Evolutionary conservation across 331 rosid species (phyloP).

Genomic region (Telfairia occidentalis): DNA sequence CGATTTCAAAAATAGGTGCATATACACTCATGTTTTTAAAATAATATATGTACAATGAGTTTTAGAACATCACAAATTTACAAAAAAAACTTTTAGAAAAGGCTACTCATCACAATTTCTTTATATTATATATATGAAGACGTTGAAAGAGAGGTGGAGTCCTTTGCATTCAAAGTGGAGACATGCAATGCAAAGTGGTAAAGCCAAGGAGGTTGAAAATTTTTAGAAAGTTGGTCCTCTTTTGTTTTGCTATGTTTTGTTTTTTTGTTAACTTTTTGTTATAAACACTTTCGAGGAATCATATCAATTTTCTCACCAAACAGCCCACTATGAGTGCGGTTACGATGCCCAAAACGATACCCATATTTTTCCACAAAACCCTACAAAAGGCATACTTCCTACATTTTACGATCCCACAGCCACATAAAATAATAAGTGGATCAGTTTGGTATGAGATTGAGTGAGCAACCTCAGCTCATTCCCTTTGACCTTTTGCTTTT

Average conservation of each 20-base stretch:
- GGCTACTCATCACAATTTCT: too few relatives aligned
- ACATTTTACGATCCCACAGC: slow-evolving; percentile 20
- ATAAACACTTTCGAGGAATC: slow-evolving; percentile 11
- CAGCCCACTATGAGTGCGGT: slow-evolving; percentile 17
- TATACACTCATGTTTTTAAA: too few relatives aligned
- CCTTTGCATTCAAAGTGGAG: slow-evolving; percentile 30
- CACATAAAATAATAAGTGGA: background rate
- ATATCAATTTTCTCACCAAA: slow-evolving; percentile 22
- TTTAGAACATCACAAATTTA: too few relatives aligned
- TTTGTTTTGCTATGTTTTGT: too few relatives aligned
- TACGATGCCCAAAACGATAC: slow-evolving; percentile 7
- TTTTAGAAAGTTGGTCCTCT: slow-evolving; percentile 72
- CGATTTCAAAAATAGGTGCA: too few relatives aligned
- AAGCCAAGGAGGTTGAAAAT: slow-evolving; percentile 35
- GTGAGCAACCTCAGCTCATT: background rate
- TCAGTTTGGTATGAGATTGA: background rate
- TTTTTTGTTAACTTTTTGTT: slow-evolving; percentile 19
- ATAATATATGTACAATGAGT: too few relatives aligned
- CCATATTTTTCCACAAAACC: slow-evolving; percentile 5
- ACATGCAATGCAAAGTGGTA: slow-evolving; percentile 55
- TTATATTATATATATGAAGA: background rate
- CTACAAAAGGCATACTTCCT: slow-evolving; percentile 11
- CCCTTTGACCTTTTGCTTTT: background rate
- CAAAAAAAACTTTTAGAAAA: too few relatives aligned
- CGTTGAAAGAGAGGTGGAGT: slow-evolving; percentile 13